phyloP scores from a whole-genome alignment of 2,329 filamentous ascomycete species.

The Paraphoma chrysanthemicola region DNA sequence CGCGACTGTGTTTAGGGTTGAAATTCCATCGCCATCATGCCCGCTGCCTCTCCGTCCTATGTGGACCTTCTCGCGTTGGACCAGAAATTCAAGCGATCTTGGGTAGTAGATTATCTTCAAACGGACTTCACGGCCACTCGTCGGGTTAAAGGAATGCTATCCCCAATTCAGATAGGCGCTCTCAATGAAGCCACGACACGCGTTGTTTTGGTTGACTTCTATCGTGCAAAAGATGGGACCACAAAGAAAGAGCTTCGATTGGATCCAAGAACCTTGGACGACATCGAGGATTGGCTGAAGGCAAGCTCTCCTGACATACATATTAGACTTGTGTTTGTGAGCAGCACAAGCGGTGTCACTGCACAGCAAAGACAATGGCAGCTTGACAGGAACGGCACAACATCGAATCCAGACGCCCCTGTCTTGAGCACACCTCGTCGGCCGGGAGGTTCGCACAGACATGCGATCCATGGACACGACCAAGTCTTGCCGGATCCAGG shows the following conservation, averaged over 20 bases:
- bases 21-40: not conserved
- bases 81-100: not conserved
- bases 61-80: not conserved
- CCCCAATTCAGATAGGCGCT: not conserved
- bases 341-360: not conserved
- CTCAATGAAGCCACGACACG: not conserved
- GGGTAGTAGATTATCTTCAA: not conserved
- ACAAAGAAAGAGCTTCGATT: not conserved
- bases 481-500: too few species aligned
- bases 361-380: not conserved
- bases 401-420: not conserved
- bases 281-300: not conserved
- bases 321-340: not conserved
- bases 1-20: too few species aligned
- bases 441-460: too few species aligned
- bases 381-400: not conserved
- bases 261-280: not conserved
- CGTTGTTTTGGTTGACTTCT: not conserved
- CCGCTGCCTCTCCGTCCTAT: not conserved
- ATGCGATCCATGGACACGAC: too few species aligned
- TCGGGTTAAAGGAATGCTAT: not conserved
- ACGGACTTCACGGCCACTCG: not conserved
- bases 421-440: too few species aligned
- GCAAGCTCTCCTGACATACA: not conserved
- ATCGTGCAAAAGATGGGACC: not conserved